Evolutionary conservation across 2,329 filamentous ascomycete species (phyloP), one percentile per base, ranked within the genome.

Genomic region (Nothophaeocryptopus gaeumannii): DNA sequence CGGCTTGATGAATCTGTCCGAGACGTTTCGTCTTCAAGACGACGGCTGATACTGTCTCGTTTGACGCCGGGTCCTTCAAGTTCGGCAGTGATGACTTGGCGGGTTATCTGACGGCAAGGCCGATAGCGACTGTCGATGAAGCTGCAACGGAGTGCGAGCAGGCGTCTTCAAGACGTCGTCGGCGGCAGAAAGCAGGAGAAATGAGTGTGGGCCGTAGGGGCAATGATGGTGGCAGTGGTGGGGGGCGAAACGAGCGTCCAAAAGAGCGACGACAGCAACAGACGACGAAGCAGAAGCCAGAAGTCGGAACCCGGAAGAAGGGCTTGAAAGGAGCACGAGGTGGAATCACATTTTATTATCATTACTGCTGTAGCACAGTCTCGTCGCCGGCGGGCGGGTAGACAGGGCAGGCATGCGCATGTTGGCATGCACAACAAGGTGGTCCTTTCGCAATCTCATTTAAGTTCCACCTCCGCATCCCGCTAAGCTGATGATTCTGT

Each of bases 1-100:
- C 37, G 34, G 39, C 44, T 16, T 45, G 36, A 40, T 41, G 45
- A 41, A 45, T 45, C 42, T 44, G 45, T 45, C 41, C 32, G 52
- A 51, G 45, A 51, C 45, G 42, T 49, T 45, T 45, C 49, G 50
- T 52, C 47, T 26, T 51, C 43, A 31, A 51, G 49, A 44, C 52
- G 52, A 50, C 48, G 52, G 45, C 48, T 56, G 48, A 46, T 41
- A 47, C 42, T 55, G 47, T 58, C 53, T 53, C 52, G 52, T 39
- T 39, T 45, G 47, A 55, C 52, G 35, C 53, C 50, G 42, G 50
- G 50, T 45, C 45, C 42, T 29, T 38, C 20, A 7, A 7, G 20
- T 26, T 26, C 26, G 40, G 14, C 30, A 38, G 13, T 26, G 30
- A 32, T 33, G 31, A 15, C 29, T 43, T 30, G 30, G 40, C 32